These are phyloP conservation scores for Ophiostoma tasmaniense DNA, from an alignment of 2,329 filamentous ascomycete genomes.

Conservation along the genomic window DNA sequence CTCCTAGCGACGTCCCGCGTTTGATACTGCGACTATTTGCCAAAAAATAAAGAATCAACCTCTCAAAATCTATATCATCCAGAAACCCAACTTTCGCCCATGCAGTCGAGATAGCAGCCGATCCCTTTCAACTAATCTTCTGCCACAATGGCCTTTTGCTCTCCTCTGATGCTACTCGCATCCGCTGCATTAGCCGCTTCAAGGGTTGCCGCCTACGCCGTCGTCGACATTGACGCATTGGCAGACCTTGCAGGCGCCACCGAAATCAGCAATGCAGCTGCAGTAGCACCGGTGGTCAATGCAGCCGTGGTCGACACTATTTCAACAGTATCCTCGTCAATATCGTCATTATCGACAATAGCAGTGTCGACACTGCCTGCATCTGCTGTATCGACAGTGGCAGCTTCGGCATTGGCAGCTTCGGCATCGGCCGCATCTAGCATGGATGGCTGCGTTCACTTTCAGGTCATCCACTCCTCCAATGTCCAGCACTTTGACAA, in stretches of 20 bases:
- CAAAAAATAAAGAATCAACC: neutral
- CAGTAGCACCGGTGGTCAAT: neutral
- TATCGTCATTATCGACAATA: neutral
- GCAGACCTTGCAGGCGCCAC: neutral
- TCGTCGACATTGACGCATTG: neutral
- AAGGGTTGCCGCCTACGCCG: neutral
- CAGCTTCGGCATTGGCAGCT: neutral
- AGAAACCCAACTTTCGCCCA: neutral
- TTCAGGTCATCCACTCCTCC: conserved; percentile 37
- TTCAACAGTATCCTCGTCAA: neutral
- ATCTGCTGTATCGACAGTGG: neutral
- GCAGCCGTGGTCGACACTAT: neutral
- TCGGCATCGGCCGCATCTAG: neutral
- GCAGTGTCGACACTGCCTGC: neutral
- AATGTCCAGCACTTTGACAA: conserved; percentile 34
- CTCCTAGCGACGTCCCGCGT: conserved; percentile 12
- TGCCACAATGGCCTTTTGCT: conserved; percentile 11
- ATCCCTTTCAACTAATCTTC: neutral
- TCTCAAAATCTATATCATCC: neutral
- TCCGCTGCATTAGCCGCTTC: neutral
- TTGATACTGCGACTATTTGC: conserved; percentile 11
- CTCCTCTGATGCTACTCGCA: conserved; percentile 1
- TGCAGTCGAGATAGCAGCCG: conserved; percentile 13
- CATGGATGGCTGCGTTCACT: conserved; percentile 28
- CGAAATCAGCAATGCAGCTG: neutral